Conservation (phyloP, 495 filamentous ascomycete genomes). For the Penicillium daleae region DNA sequence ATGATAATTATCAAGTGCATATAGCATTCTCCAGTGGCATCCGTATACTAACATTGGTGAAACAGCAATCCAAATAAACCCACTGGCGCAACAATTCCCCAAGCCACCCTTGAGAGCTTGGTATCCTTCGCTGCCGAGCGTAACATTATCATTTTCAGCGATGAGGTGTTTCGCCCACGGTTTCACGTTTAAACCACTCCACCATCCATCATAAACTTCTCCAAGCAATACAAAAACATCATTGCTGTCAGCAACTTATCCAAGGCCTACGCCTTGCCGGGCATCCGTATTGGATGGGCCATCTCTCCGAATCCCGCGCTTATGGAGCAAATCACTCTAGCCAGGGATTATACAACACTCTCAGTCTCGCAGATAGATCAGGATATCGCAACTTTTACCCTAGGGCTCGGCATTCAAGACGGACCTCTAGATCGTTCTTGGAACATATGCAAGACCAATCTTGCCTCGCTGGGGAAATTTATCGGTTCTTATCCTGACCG, state of each 20-base stretch:
- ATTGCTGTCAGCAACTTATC: neutral
- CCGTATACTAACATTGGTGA: neutral
- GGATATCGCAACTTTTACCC: neutral
- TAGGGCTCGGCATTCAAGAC: neutral
- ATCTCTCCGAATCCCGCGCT: neutral
- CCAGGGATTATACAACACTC: neutral
- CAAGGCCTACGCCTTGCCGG: neutral
- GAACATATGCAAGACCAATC: neutral
- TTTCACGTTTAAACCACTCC: neutral
- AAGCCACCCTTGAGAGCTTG: neutral
- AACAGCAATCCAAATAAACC: neutral
- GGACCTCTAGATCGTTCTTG: neutral
- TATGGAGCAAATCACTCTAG: neutral
- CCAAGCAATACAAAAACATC: neutral
- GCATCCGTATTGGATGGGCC: neutral
- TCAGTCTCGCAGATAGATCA: neutral
- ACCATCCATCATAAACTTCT: neutral
- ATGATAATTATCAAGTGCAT: neutral
- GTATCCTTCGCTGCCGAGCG: neutral
- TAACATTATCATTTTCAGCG: neutral
- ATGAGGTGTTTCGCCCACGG: neutral
- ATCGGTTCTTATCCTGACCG: neutral
- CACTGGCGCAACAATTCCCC: neutral
- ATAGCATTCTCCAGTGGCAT: neutral
- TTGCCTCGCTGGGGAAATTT: neutral